Base-by-base conservation (phyloP, 1,139 yeast species). In the Arxiozyma heterogenica region DNA sequence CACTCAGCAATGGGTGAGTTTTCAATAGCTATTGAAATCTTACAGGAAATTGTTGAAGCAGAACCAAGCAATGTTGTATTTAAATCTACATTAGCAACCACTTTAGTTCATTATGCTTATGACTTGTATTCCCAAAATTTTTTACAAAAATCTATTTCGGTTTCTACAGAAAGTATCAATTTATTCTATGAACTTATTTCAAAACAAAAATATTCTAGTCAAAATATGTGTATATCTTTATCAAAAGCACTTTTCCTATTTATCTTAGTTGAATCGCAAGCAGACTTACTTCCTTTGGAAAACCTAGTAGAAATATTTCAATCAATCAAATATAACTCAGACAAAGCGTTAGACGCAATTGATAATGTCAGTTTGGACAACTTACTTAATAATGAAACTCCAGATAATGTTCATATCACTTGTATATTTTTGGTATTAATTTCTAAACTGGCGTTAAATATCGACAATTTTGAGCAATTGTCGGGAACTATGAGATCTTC, bases 91-190 rank as follows among this genome's bases (percentile, higher is more conserved):
- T 66, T 86, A 17, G 78, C 80, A 55, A 86, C 83, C 57, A 76
- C 84, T 0, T 70, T 80, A 53, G 72, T 84, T 38, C 73, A 76
- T 23, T 78, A 84, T 56, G 77, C 91, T 0, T 71, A 73, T 25
- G 73, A 75, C 53, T 77, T 83, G 55, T 69, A 83, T 23, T 63
- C 64, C 4, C 78, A 79, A 43, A 96, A 95, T 0, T 87, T 80
- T 61, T 78, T 81, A 58, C 86, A 88, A 2, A 79, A 78, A 51
- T 84, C 91, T 0, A 73, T 84, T 21, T 74, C 75, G 0, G 70
- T 75, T 53, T 78, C 89, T 2, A 59, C 68, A 2, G 65, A 68
- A 20, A 78, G 83, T 0, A 68, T 75, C 22, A 56, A 64, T 1
- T 59, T 73, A n/a, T 57, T 66, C 20, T 62, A 61, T n/a, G 44